A percentile compares a stretch with the other conserved stretches of the same genome.
Conservation (phyloP, 768 basidiomycete species). For the Lyophyllum atratum region DNA sequence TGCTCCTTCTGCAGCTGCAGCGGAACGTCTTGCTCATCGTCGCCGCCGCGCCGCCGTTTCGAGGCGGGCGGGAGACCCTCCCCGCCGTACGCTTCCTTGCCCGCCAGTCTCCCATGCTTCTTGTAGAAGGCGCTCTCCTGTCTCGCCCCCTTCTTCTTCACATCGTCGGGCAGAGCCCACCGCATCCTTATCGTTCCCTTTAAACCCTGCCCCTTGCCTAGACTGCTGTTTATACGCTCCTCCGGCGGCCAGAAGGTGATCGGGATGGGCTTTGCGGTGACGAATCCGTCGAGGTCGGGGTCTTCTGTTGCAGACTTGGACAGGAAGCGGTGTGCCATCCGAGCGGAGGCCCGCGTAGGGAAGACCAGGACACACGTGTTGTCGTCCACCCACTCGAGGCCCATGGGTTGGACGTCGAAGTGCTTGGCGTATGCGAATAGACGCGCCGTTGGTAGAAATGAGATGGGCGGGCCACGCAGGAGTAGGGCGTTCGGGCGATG, state of each 20-base stretch:
- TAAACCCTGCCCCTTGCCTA: slow-evolving; percentile 70
- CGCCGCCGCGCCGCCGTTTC: slow-evolving; percentile 39
- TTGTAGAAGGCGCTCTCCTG: slow-evolving; percentile 77
- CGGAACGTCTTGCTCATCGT: slow-evolving; percentile 30
- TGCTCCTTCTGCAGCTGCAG: slow-evolving; percentile 34
- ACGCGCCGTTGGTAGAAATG: slow-evolving; percentile 71
- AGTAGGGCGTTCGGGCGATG: slow-evolving; percentile 70
- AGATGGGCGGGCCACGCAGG: slow-evolving; percentile 71
- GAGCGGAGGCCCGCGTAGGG: slow-evolving; percentile 53
- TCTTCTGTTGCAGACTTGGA: slow-evolving; percentile 54
- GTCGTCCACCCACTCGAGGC: slow-evolving; percentile 86
- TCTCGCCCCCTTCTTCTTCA: slow-evolving; percentile 78
- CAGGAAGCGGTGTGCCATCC: slow-evolving; percentile 49
- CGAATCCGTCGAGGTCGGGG: slow-evolving; percentile 55
- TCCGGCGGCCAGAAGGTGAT: slow-evolving; percentile 78
- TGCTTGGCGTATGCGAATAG: slow-evolving; percentile 84
- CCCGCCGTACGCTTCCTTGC: slow-evolving; percentile 51
- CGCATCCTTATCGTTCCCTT: slow-evolving; percentile 71
- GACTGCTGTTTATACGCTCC: slow-evolving; percentile 69
- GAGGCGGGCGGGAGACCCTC: slow-evolving; percentile 27
- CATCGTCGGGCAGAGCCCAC: slow-evolving; percentile 71
- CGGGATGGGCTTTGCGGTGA: slow-evolving; percentile 71
- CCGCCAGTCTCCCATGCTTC: slow-evolving; percentile 67
- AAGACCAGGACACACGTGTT: slow-evolving; percentile 82
- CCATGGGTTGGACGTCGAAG: slow-evolving; percentile 73